Conservation (phyloP, 169 alveolate genomes). For the Pseudocohnilembus persalinus region DNA sequence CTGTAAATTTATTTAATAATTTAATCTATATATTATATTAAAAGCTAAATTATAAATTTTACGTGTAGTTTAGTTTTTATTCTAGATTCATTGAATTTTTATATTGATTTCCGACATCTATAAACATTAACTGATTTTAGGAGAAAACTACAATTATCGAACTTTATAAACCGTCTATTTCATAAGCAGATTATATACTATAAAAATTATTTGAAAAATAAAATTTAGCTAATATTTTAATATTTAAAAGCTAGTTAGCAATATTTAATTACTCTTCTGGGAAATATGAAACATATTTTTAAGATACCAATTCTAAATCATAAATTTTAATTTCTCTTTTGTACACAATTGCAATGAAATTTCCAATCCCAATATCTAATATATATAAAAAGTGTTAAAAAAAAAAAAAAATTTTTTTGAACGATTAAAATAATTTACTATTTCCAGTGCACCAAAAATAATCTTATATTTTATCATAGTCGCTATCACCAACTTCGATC, state of each 20-base stretch:
- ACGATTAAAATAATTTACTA: background rate
- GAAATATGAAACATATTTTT: background rate
- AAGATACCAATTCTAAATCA: background rate
- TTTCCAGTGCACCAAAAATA: background rate
- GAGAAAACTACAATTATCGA: background rate
- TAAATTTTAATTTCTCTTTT: too few species aligned
- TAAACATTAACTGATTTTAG: too few species aligned
- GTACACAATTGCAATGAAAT: background rate
- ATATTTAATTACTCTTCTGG: background rate
- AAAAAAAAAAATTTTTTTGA: too few species aligned
- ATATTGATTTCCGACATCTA: background rate
- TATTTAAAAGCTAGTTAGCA: background rate
- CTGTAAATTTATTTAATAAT: background rate
- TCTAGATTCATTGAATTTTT: background rate
- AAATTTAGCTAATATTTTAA: too few species aligned
- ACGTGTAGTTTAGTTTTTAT: background rate
- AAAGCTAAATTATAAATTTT: too few species aligned
- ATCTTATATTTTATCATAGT: background rate
- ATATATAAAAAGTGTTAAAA: too few species aligned
- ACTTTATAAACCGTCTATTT: background rate
- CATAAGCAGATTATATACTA: background rate
- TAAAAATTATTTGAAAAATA: too few species aligned
- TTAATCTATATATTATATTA: too few species aligned
- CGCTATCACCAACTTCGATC: too few species aligned
- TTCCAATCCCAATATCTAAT: background rate